These are phyloP conservation scores for Rasamsonia emersonii DNA, from an alignment of 2,329 filamentous ascomycete genomes.

Conservation along the genomic window DNA sequence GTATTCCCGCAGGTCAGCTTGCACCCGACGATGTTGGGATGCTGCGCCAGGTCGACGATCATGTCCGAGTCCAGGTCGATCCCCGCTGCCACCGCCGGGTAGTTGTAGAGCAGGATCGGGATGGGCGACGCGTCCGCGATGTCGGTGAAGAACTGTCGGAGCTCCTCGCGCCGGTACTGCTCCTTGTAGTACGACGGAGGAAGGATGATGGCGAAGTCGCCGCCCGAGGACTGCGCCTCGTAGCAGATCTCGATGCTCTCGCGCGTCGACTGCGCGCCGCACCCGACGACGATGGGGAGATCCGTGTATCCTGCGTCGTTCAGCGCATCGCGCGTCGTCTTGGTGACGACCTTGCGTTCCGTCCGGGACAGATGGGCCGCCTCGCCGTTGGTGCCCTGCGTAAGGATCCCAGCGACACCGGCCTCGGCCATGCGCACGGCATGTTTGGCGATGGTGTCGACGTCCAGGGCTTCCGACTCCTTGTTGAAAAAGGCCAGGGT, in stretches of 20 bases:
- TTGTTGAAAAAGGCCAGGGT: constrained; percentile 60
- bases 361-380: constrained; percentile 60
- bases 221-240: constrained; percentile 57
- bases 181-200: constrained; percentile 62
- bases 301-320: constrained; percentile 51
- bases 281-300: constrained; percentile 62
- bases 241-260: constrained; percentile 57
- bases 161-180: constrained; percentile 49
- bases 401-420: constrained; percentile 59
- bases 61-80: constrained; percentile 54
- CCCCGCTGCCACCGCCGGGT: constrained; percentile 52
- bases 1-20: constrained; percentile 59
- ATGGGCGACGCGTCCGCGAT: constrained; percentile 47
- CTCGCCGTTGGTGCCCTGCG: constrained; percentile 66
- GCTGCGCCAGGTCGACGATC: constrained; percentile 43
- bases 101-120: constrained; percentile 58
- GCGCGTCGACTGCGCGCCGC: constrained; percentile 57
- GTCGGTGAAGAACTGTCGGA: constrained; percentile 51
- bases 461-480: constrained; percentile 53
- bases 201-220: constrained; percentile 61
- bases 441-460: constrained; percentile 45
- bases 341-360: constrained; percentile 52
- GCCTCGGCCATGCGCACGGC: constrained; percentile 56
- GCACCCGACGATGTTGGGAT: constrained; percentile 53
- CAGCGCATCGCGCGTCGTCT: constrained; percentile 54